A percentile compares a stretch with the other conserved stretches of the same genome.
Conservation (phyloP, 306 rosid genomes). For the Quillaja saponaria region DNA sequence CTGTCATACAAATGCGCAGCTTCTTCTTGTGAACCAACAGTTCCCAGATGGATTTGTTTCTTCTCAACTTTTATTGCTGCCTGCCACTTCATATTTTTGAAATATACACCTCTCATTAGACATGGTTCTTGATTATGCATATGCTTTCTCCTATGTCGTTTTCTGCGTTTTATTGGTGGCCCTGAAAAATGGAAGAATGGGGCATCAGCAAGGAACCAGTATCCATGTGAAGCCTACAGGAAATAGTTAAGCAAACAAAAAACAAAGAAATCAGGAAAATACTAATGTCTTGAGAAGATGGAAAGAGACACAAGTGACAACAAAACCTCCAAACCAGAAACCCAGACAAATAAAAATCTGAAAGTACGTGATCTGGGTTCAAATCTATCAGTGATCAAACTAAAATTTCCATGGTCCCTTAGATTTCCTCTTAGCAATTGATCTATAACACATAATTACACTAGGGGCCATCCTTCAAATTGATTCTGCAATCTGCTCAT, state of each 20-base stretch:
- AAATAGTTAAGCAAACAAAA: constrained; percentile 1
- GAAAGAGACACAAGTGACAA: neutral
- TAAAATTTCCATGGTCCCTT: neutral
- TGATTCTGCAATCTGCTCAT: neutral
- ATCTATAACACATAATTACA: neutral
- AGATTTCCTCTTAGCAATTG: neutral
- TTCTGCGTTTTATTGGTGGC: constrained; percentile 84
- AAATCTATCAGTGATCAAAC: neutral
- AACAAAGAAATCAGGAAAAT: neutral
- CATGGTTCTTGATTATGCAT: constrained; percentile 72
- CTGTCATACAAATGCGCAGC: constrained; percentile 93
- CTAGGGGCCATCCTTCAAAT: constrained; percentile 4
- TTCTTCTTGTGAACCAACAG: constrained; percentile 91
- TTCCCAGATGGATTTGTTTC: constrained; percentile 95
- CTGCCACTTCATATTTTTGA: constrained; percentile 96
- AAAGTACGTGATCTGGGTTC: neutral
- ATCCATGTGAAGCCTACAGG: neutral
- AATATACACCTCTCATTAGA: constrained; percentile 89
- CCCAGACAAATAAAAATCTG: neutral
- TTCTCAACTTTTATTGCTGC: constrained; percentile 97
- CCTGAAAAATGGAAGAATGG: constrained; percentile 43
- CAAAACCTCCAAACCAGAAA: constrained; percentile 3
- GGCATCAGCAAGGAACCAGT: neutral
- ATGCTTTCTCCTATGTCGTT: constrained; percentile 78
- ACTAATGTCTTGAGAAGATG: neutral